Base-by-base conservation (phyloP, 202 grass and related monocot genomes). In the Carex sylvatica region DNA sequence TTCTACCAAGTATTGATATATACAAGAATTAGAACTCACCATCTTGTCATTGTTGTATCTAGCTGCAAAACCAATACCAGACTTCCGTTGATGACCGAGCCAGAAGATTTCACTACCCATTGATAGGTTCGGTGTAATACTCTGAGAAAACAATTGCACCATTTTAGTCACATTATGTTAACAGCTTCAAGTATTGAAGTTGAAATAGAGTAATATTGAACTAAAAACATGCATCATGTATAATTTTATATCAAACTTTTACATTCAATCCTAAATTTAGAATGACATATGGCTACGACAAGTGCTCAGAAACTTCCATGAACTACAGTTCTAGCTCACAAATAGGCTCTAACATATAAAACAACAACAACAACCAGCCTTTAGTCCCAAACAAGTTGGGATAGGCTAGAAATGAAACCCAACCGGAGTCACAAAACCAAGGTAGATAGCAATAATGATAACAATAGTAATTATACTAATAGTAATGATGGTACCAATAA, bases 61-160 rank as follows among this genome's bases (percentile, higher is more conserved):
- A 78, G 89, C 84, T 49, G 93, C 93, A 85, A 99, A 99, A 82
- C 96, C 91, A 84, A 99, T 86, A 31, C 96, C 96, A 66, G 96
- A 99, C 31, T 99, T 99, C 80, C 93, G 95, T 75, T 99, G 96
- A 44, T 99, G 96, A 71, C 96, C 92, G 61, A 99, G 93, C 96
- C 96, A 96, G 86, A 99, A 99, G 31, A 96, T 83, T 91, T 99
- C 96, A 68, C 88, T 87, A 82, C 96, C 96, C 85, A 99, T 85
- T 24, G 93, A 99, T 35, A 99, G 61, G 83, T 91, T 78, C 6
- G 89, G 93, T 18, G 96, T 92, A 85, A 99, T 89, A 92, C 96
- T 96, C 96, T 99, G 86, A 68, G 18, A 31, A 68, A 24, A 82
- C 14, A 54, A 68, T 63, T 80, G 40, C 60, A 44, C 9, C 11